phyloP scores from a whole-genome alignment of 2,329 filamentous ascomycete genomes.

The Pyrenochaeta sp. region DNA sequence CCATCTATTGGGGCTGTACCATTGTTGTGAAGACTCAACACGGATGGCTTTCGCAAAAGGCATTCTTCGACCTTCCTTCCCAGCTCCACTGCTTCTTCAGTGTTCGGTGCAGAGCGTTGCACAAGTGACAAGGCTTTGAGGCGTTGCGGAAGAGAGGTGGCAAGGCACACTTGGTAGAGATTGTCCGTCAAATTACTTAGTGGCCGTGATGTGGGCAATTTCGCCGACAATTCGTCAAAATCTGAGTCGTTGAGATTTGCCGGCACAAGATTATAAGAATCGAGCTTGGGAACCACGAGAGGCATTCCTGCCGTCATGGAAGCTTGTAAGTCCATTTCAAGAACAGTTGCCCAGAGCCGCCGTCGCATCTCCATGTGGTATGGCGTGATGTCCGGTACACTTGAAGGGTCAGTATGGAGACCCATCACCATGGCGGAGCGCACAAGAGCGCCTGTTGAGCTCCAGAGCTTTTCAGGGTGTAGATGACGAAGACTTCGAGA shows the following conservation, averaged over 20 bases:
- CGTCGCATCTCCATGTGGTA: conserved; percentile 53
- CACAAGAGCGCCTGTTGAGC: conserved; percentile 46
- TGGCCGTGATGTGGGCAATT: conserved; percentile 12
- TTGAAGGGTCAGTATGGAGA: conserved; percentile 50
- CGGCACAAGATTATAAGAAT: conserved; percentile 12
- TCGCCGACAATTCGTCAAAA: conserved; percentile 18
- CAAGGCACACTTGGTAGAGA: conserved; percentile 26
- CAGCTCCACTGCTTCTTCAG: conserved; percentile 16
- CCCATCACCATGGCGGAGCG: conserved; percentile 55
- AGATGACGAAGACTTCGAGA: conserved; percentile 18
- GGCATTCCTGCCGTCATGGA: conserved; percentile 30
- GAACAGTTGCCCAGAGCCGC: conserved; percentile 55
- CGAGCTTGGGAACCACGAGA: conserved; percentile 19
- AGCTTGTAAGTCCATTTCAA: conserved; percentile 51
- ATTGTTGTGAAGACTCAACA: conserved; percentile 12
- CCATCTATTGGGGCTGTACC: conserved; percentile 2
- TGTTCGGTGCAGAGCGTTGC: conserved; percentile 17
- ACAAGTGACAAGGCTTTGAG: conserved; percentile 24
- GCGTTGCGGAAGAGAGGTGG: conserved; percentile 21
- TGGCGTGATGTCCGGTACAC: conserved; percentile 42
- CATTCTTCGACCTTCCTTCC: conserved; percentile 20
- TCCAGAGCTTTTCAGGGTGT: conserved; percentile 31
- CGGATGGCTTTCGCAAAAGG: conserved; percentile 15
- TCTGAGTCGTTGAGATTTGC: conserved; percentile 29
- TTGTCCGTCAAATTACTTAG: conserved; percentile 22